These are phyloP conservation scores for Basipetospora chlamydospora DNA, from an alignment of 2,329 filamentous ascomycete genomes.

Conservation along the genomic window DNA sequence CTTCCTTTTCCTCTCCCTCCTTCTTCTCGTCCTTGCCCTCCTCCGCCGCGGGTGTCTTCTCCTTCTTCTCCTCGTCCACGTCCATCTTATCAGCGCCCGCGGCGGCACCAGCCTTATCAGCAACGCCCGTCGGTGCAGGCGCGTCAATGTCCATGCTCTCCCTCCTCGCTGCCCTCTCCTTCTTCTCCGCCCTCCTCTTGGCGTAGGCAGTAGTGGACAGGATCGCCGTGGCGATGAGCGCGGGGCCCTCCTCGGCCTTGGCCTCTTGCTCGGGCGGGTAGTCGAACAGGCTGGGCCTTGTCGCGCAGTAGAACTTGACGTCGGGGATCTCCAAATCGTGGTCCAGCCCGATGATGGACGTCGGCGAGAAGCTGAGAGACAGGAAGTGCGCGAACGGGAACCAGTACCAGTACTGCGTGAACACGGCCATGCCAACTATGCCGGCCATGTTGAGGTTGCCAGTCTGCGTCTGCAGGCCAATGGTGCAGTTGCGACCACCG, in stretches of 20 bases:
- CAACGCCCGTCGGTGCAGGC: conserved; percentile 58
- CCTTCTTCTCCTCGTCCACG: conserved; percentile 47
- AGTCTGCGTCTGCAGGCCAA: conserved; percentile 91
- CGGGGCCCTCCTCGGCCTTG: conserved; percentile 84
- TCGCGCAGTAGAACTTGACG: conserved; percentile 93
- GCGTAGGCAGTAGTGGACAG: conserved; percentile 94
- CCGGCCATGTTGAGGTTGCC: conserved; percentile 98
- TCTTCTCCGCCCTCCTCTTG: conserved; percentile 85
- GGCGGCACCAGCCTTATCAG: conserved; percentile 20
- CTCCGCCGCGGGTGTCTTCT: conserved; percentile 43
- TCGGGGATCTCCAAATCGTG: conserved; percentile 84
- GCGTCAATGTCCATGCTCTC: conserved; percentile 91
- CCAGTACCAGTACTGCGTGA: conserved; percentile 99
- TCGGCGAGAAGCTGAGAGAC: conserved; percentile 90
- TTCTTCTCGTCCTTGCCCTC: conserved; percentile 50
- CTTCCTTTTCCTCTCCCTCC: conserved; percentile 21
- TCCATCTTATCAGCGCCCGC: conserved; percentile 86
- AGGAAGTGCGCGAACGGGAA: conserved; percentile 98
- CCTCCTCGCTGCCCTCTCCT: conserved; percentile 74
- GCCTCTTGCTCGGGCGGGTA: conserved; percentile 95
- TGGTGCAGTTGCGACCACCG: conserved; percentile 95
- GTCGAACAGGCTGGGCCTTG: conserved; percentile 88
- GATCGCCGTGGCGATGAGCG: conserved; percentile 88
- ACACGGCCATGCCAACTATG: conserved; percentile 94
- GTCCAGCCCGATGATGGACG: conserved; percentile 87